Evolutionary conservation across 768 basidiomycete species (phyloP), one percentile per base, ranked within the genome.

Genomic region (Hericium rajendrae): DNA sequence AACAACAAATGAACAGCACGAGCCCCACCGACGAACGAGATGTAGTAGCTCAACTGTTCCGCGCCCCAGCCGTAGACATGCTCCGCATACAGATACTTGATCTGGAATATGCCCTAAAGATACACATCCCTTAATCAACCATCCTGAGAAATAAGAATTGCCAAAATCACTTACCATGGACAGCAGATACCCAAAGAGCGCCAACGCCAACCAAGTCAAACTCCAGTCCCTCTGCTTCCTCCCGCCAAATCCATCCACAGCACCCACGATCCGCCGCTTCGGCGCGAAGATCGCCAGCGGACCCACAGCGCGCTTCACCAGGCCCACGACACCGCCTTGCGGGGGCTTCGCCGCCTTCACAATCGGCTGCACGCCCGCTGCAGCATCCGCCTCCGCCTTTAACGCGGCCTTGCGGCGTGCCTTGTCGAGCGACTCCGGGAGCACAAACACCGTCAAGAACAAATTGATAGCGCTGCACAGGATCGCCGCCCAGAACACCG

Each of bases 41-140:
- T 85, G 63, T 88, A 90, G 65, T 85, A 84, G 49, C 87, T 85
- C 60, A 90, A 65, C 78, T 83, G 74, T 39, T 79, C 79, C 11
- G 86, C 77, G 13, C 75, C 77, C 88, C 88, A 90, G 11, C 72
- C 67, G 63, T 85, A 90, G 10, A 84, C 72, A 64, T 89, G 85
- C 62, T 82, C 81, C 0, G 85, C 88, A 59, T 90, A 92, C 38
- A 91, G 71, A 62, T 89, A 90, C 68, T 91, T 91, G 58, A 85
- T 74, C 54, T 82, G 83, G 68, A 83, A 85, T 1, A 91, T 69
- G 16, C 86, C 89, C 79, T 86, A 57, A 4, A 24, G 22, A 55
- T 15, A 38, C 54, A 48, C 46, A 58, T 13, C 28, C 28, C 2
- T 22, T 2, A 1, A 22, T 32, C 28, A 32, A 8, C 28, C 28